Conservation (phyloP, 2,329 filamentous ascomycete species). For the Aspergillus tubingensis region DNA sequence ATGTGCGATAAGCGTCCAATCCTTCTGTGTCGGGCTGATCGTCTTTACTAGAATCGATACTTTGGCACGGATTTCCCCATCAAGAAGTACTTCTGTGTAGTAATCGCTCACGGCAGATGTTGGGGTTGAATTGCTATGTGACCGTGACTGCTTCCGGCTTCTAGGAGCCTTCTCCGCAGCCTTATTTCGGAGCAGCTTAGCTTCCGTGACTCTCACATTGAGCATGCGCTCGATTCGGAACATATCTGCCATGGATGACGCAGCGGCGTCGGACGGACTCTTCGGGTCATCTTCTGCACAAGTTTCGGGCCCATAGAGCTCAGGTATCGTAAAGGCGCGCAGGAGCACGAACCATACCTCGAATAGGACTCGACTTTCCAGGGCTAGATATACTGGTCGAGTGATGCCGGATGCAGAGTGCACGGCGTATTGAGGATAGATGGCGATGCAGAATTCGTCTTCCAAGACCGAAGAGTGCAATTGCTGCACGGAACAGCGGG, state of each 20-base stretch:
- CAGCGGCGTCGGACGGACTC: constrained; percentile 30
- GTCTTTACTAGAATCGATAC: constrained; percentile 50
- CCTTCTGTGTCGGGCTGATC: constrained; percentile 50
- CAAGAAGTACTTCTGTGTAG: constrained; percentile 52
- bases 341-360: constrained; percentile 96
- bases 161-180: constrained; percentile 35
- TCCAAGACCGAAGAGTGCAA: constrained; percentile 88
- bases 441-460: constrained; percentile 89
- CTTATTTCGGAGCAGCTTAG: constrained; percentile 52
- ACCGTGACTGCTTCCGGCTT: constrained; percentile 37
- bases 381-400: constrained; percentile 83
- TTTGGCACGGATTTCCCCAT: constrained; percentile 51
- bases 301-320: constrained; percentile 73
- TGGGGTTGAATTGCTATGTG: constrained; percentile 29
- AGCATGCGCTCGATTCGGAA: constrained; percentile 67
- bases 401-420: constrained; percentile 73
- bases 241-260: constrained; percentile 56
- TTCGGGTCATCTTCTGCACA: constrained; percentile 46
- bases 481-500: constrained; percentile 85
- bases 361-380: constrained; percentile 86
- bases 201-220: constrained; percentile 62
- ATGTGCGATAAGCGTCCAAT: constrained; percentile 52
- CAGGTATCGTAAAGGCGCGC: constrained; percentile 86
- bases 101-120: constrained; percentile 43
- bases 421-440: constrained; percentile 89